Percentiles rank a stretch among this genome's conserved stretches.
Conservation (phyloP, 768 basidiomycete genomes). For the Russula vinacea region DNA sequence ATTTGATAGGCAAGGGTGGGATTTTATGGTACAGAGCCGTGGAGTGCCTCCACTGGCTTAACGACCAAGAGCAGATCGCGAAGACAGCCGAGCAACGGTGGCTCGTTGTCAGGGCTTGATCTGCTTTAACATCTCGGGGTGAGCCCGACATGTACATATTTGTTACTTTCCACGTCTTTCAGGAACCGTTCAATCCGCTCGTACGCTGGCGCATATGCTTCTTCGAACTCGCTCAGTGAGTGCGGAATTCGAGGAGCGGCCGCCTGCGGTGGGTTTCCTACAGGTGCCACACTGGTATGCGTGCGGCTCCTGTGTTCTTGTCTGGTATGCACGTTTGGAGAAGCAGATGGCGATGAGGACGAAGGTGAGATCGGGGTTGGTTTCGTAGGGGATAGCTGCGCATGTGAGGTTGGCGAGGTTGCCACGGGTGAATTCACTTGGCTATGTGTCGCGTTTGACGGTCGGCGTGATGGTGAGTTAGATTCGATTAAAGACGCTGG, state of each 20-base stretch:
- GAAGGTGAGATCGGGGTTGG: neutral
- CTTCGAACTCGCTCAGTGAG: conserved; percentile 17
- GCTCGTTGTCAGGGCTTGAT: neutral
- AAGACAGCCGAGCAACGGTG: neutral
- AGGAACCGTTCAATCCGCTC: conserved; percentile 13
- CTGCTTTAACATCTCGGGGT: conserved; percentile 13
- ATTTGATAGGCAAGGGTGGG: neutral
- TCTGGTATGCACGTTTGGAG: neutral
- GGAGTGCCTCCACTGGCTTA: neutral
- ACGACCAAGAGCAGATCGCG: no score
- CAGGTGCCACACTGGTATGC: neutral
- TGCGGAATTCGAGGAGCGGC: neutral
- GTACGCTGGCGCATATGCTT: conserved; percentile 15
- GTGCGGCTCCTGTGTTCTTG: neutral
- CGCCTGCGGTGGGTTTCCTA: neutral
- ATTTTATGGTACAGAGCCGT: neutral
- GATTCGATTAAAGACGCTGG: neutral
- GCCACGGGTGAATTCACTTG: neutral
- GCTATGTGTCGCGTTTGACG: neutral
- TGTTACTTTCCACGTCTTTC: neutral
- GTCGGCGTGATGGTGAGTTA: neutral
- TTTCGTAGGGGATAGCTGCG: neutral
- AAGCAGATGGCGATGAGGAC: neutral
- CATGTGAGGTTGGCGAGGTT: neutral
- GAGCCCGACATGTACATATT: conserved; percentile 9